Conservation (phyloP, 2,329 filamentous ascomycete genomes). For the Aspergillus chevalieri region DNA sequence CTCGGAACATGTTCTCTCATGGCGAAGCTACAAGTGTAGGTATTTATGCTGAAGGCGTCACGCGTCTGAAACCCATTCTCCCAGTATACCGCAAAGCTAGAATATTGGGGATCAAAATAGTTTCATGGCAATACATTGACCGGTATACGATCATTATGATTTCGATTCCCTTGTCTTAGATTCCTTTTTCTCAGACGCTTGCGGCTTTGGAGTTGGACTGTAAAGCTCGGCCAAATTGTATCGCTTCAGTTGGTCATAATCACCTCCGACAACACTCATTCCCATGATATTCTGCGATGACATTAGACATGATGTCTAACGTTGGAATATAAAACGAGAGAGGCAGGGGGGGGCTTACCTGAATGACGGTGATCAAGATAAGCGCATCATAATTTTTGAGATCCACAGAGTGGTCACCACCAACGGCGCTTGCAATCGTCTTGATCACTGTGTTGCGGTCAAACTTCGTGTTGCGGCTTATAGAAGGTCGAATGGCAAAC, state of each 20-base stretch:
- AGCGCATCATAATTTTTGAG: conserved; percentile 55
- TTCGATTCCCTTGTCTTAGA: not conserved
- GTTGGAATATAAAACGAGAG: not conserved
- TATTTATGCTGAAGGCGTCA: too few species aligned
- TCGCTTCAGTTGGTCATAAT: conserved; percentile 56
- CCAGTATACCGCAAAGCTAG: not conserved
- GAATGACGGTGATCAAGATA: conserved; percentile 57
- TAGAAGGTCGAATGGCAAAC: conserved; percentile 58
- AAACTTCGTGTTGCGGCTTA: conserved; percentile 55
- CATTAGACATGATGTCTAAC: not conserved
- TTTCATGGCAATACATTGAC: not conserved
- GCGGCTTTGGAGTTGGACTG: conserved; percentile 37
- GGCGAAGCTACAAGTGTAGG: too few species aligned
- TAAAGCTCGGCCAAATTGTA: conserved; percentile 60
- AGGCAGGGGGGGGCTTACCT: conserved; percentile 35
- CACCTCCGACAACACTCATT: conserved; percentile 56
- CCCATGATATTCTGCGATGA: conserved; percentile 52
- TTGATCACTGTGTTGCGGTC: conserved; percentile 55
- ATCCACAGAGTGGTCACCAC: conserved; percentile 53
- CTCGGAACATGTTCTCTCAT: too few species aligned
- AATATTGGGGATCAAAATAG: not conserved
- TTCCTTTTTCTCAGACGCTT: conserved; percentile 6
- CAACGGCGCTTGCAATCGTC: conserved; percentile 53
- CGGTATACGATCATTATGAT: not conserved
- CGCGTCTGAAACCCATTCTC: too few species aligned